A percentile compares a stretch with the other conserved stretches of the same genome.
phyloP scores from a whole-genome alignment of 495 filamentous ascomycete species.

The Entonaema liquescens region DNA sequence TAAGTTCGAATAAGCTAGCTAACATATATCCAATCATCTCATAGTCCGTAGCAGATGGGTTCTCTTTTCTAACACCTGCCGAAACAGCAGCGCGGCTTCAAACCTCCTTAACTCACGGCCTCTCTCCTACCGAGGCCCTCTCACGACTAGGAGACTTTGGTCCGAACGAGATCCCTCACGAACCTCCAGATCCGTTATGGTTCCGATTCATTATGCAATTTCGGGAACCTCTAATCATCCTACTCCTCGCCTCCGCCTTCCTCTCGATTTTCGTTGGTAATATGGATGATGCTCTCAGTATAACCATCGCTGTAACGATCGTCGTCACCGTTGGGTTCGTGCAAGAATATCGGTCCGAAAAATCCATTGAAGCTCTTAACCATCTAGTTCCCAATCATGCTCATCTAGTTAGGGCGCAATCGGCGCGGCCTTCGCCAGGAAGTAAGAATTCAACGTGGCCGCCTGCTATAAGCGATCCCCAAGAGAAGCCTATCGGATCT shows the following conservation, averaged over 20 bases:
- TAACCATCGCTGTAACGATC: constrained; percentile 92
- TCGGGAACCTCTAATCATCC: constrained; percentile 85
- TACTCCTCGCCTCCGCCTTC: constrained; percentile 89
- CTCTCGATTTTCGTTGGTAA: constrained; percentile 95
- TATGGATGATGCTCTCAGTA: constrained; percentile 94
- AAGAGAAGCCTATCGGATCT: constrained; percentile 39
- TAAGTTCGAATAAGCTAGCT: constrained; percentile 4
- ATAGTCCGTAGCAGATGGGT: constrained; percentile 61
- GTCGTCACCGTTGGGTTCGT: constrained; percentile 96
- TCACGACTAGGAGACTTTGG: constrained; percentile 81
- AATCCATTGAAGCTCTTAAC: constrained; percentile 93
- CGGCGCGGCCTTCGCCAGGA: constrained; percentile 41
- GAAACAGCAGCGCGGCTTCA: constrained; percentile 81
- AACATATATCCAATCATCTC: constrained; percentile 10
- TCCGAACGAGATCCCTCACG: constrained; percentile 92
- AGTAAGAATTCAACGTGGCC: constrained; percentile 57
- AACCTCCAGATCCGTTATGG: constrained; percentile 93
- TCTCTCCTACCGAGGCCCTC: constrained; percentile 81
- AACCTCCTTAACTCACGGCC: constrained; percentile 83
- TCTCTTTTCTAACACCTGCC: constrained; percentile 68
- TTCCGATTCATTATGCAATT: constrained; percentile 96
- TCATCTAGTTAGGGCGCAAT: constrained; percentile 77
- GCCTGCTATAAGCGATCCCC: constrained; percentile 44
- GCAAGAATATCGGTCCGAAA: constrained; percentile 97
- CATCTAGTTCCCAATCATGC: constrained; percentile 94